A percentile compares a stretch with the other conserved stretches of the same genome.
Conservation (phyloP, 2,329 filamentous ascomycete species). For the Aspergillus glaucus region DNA sequence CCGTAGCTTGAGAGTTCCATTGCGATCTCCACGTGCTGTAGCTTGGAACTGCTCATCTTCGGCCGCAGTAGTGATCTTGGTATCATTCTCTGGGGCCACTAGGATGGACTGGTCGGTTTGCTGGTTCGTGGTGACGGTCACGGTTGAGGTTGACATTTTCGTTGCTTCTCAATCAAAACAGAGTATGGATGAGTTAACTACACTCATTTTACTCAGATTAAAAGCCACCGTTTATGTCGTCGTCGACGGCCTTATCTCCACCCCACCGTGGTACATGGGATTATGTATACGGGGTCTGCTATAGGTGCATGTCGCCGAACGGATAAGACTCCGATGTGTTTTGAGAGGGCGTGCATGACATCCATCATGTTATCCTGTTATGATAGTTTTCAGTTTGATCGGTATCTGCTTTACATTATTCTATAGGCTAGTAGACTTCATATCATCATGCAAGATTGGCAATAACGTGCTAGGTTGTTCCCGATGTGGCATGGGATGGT, state of each 20-base stretch:
- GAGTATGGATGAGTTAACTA: background rate
- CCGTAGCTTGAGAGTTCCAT: slow-evolving; percentile 29
- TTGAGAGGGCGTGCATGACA: background rate
- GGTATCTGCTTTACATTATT: too few relatives aligned
- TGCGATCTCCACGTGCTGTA: slow-evolving; percentile 29
- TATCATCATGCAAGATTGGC: too few relatives aligned
- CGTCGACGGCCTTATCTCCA: background rate
- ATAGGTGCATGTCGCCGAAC: slow-evolving; percentile 9
- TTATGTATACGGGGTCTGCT: background rate
- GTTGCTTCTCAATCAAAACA: background rate
- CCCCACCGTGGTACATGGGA: background rate
- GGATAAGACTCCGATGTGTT: background rate
- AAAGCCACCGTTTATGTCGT: background rate
- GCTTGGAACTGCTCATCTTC: slow-evolving; percentile 28
- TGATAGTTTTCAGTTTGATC: too few relatives aligned
- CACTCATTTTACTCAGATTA: background rate
- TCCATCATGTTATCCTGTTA: background rate
- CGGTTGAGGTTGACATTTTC: background rate
- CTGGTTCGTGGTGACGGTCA: background rate
- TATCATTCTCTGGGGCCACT: background rate
- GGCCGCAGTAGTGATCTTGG: slow-evolving; percentile 15
- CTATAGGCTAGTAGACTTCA: too few relatives aligned
- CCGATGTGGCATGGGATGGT: too few relatives aligned
- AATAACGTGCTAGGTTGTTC: too few relatives aligned
- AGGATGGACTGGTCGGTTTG: background rate